These are phyloP conservation scores for Plasmodium reichenowi DNA, from an alignment of 169 alveolate genomes.

Conservation along the genomic window DNA sequence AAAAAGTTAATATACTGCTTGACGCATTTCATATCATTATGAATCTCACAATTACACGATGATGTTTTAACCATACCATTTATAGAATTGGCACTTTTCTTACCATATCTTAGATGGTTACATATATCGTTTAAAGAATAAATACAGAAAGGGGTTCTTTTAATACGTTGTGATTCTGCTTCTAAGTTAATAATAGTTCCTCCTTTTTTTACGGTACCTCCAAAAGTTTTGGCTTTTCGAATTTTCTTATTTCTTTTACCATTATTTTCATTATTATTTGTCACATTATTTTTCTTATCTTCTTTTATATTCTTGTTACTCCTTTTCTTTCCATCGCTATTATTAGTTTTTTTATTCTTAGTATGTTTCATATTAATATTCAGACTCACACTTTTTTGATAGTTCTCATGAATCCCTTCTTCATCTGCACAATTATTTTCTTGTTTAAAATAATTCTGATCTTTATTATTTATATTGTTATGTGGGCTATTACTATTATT, in stretches of 20 bases:
- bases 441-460: too few relatives aligned
- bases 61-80: background rate
- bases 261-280: background rate
- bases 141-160: conserved; percentile 44
- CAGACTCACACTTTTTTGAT: background rate
- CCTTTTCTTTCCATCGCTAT: background rate
- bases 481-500: too few relatives aligned
- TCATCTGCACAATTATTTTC: background rate
- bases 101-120: background rate
- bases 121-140: conserved; percentile 31
- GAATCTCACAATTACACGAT: conserved; percentile 26
- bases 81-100: background rate
- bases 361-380: too few relatives aligned
- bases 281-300: background rate
- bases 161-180: conserved; percentile 36
- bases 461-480: too few relatives aligned
- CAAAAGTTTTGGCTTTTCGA: conserved; percentile 30
- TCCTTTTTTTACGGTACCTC: conserved; percentile 53
- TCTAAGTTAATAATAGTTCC: conserved; percentile 26
- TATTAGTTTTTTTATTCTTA: background rate
- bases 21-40: conserved; percentile 9
- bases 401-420: background rate
- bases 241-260: background rate
- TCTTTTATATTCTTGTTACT: background rate
- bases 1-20: conserved; percentile 20